Conservation (phyloP, 306 rosid species). For the Spatholobus suberectus region DNA sequence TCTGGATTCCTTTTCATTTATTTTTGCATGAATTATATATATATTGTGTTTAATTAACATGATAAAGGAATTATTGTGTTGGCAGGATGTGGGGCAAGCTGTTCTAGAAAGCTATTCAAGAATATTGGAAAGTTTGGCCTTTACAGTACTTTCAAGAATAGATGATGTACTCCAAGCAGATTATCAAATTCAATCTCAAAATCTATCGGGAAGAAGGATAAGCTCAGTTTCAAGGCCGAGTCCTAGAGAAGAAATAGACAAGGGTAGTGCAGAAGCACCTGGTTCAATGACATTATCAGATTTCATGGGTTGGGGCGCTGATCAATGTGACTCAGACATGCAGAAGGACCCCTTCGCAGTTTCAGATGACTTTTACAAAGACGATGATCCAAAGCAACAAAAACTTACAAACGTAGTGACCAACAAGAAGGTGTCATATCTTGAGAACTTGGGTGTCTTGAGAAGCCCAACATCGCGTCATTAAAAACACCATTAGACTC, state of each 20-base stretch:
- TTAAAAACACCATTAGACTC: constrained; percentile 45
- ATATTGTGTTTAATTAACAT: background rate
- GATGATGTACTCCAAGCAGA: constrained; percentile 96
- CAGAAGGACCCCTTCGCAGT: constrained; percentile 48
- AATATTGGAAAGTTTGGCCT: constrained; percentile 95
- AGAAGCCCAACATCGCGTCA: constrained; percentile 91
- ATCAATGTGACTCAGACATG: constrained; percentile 53
- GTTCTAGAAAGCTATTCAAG: constrained; percentile 96
- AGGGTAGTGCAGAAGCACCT: constrained; percentile 43
- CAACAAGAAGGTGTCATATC: constrained; percentile 74
- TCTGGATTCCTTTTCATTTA: background rate
- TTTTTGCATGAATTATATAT: background rate
- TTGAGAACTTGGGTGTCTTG: constrained; percentile 72
- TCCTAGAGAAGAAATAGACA: constrained; percentile 51
- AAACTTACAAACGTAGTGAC: constrained; percentile 62
- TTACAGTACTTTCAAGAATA: constrained; percentile 87
- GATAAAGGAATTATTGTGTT: constrained; percentile 24
- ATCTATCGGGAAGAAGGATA: constrained; percentile 45
- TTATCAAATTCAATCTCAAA: constrained; percentile 65
- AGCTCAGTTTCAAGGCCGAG: constrained; percentile 43
- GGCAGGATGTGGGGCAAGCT: constrained; percentile 96
- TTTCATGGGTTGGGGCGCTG: constrained; percentile 91
- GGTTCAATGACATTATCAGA: constrained; percentile 77
- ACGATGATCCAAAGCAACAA: constrained; percentile 47
- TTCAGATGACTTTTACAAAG: constrained; percentile 52